phyloP scores from a whole-genome alignment of 352 stramenopile species.

The Phytophthora sansomeana region DNA sequence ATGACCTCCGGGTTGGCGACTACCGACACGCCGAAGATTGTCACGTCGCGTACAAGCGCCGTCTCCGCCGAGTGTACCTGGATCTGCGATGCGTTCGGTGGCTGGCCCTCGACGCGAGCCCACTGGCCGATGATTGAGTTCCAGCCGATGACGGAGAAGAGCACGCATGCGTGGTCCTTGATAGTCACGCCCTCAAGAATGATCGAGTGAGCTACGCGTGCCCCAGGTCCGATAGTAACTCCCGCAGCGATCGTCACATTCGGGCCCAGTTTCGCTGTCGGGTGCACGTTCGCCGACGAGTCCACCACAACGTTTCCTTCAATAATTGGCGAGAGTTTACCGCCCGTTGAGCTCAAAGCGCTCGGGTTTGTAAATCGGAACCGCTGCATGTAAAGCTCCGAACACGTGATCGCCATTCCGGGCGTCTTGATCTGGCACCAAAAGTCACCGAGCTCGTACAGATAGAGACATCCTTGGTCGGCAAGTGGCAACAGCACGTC shows the following conservation, averaged over 20 bases:
- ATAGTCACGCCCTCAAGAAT: constrained; percentile 90
- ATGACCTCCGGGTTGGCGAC: constrained; percentile 88
- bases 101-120: constrained; percentile 85
- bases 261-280: constrained; percentile 86
- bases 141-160: constrained; percentile 91
- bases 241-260: constrained; percentile 89
- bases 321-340: constrained; percentile 86
- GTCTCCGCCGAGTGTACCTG: constrained; percentile 74
- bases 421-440: constrained; percentile 93
- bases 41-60: constrained; percentile 86
- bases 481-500: constrained; percentile 86
- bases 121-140: constrained; percentile 91
- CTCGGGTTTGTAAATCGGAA: constrained; percentile 92
- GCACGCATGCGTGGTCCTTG: constrained; percentile 88
- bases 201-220: constrained; percentile 88
- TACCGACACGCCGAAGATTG: constrained; percentile 91
- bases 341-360: constrained; percentile 77
- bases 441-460: constrained; percentile 89
- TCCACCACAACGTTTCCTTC: constrained; percentile 91
- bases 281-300: constrained; percentile 78
- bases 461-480: constrained; percentile 73
- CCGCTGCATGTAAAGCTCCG: constrained; percentile 92
- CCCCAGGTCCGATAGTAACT: constrained; percentile 83
- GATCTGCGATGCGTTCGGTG: constrained; percentile 81
- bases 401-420: constrained; percentile 91